A percentile compares a stretch with the other conserved stretches of the same genome.
These are phyloP conservation scores for Musa schizocarpa DNA, from an alignment of 176 grass and related monocot species.

Conservation along the genomic window DNA sequence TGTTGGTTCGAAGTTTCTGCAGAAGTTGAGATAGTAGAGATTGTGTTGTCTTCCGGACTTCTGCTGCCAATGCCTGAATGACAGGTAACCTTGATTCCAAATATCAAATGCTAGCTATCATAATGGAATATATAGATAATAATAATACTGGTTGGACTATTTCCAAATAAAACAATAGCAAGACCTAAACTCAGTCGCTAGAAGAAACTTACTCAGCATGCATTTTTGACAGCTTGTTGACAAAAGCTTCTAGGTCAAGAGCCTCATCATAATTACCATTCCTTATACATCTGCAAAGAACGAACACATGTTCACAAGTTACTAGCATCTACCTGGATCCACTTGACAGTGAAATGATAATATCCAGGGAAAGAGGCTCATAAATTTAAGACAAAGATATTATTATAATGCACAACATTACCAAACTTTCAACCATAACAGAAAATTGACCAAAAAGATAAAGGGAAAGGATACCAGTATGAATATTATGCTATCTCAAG, in stretches of 20 bases:
- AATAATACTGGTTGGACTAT: neutral
- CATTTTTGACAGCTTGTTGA: conserved; percentile 75
- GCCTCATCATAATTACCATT: conserved; percentile 99
- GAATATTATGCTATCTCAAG: neutral
- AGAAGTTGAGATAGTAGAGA: conserved; percentile 94
- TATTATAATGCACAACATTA: neutral
- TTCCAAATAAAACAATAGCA: conserved; percentile 12
- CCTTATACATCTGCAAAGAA: conserved; percentile 60
- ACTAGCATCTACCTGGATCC: neutral
- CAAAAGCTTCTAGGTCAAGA: conserved; percentile 96
- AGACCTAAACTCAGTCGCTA: neutral
- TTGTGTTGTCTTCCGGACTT: conserved; percentile 90
- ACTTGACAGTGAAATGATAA: neutral
- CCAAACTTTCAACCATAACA: neutral
- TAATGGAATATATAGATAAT: conserved; percentile 13
- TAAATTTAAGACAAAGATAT: too few species aligned
- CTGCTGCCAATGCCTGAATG: conserved; percentile 77
- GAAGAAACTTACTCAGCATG: conserved; percentile 73
- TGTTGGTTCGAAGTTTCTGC: conserved; percentile 94
- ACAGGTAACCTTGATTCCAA: conserved; percentile 78
- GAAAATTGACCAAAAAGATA: neutral
- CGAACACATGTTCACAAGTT: conserved; percentile 1
- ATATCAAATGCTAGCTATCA: conserved; percentile 28
- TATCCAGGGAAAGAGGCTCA: neutral
- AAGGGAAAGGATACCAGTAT: neutral